These are phyloP conservation scores for Drechslerella dactyloides DNA, from an alignment of 2,329 filamentous ascomycete species.

Conservation along the genomic window DNA sequence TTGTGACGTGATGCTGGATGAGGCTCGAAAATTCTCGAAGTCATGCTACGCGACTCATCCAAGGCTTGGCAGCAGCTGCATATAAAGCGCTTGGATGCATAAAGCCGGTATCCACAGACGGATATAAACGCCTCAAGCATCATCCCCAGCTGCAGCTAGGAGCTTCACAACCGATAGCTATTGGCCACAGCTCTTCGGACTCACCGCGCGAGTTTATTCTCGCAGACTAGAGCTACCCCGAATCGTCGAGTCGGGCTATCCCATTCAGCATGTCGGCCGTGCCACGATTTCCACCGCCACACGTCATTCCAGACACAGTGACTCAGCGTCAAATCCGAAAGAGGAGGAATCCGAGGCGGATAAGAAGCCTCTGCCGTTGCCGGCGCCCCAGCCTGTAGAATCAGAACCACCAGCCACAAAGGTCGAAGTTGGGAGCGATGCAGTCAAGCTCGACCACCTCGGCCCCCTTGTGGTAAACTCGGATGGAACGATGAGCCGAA, in stretches of 20 bases:
- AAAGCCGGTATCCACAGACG: conserved; percentile 5
- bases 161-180: too few relatives aligned
- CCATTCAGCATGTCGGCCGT: conserved; percentile 35
- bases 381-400: conserved; percentile 28
- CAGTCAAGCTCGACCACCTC: conserved; percentile 67
- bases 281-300: conserved; percentile 28
- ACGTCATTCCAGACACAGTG: conserved; percentile 24
- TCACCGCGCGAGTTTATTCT: too few relatives aligned
- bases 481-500: conserved; percentile 73
- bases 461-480: conserved; percentile 76
- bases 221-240: too few relatives aligned
- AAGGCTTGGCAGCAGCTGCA: not conserved
- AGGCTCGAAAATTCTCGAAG: conserved; percentile 37
- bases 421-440: conserved; percentile 33
- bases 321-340: not conserved
- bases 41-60: not conserved
- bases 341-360: conserved; percentile 11
- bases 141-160: not conserved
- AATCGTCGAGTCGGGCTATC: too few relatives aligned
- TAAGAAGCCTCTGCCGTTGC: conserved; percentile 21
- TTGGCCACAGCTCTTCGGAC: too few relatives aligned
- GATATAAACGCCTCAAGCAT: not conserved
- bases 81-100: too few relatives aligned
- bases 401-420: conserved; percentile 22
- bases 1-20: conserved; percentile 22